These are phyloP conservation scores for Entomortierella parvispora DNA, from an alignment of 192 early-diverging fungal species.

Conservation along the genomic window DNA sequence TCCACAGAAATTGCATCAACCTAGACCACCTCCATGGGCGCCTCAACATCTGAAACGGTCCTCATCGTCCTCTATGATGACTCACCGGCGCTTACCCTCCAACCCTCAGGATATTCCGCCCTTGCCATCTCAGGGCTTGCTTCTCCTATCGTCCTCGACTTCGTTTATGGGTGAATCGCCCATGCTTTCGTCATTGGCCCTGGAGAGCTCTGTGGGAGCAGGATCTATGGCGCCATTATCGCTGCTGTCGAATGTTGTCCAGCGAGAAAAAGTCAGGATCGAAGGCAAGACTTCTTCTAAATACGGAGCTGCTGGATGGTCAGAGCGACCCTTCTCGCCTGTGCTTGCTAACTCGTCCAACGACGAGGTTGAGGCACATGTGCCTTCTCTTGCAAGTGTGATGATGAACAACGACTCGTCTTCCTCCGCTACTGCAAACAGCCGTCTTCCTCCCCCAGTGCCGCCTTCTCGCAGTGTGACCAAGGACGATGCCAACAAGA, in stretches of 20 bases:
- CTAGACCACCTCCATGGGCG: conserved; percentile 38
- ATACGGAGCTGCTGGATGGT: conserved; percentile 45
- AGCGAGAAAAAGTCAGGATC: conserved; percentile 43
- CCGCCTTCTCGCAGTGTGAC: conserved; percentile 3
- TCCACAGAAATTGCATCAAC: conserved; percentile 8
- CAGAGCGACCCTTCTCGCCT: conserved; percentile 37
- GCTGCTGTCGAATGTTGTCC: conserved; percentile 34
- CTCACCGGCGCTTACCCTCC: conserved; percentile 29
- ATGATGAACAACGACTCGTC: neutral
- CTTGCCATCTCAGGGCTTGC: neutral
- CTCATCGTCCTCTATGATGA: conserved; percentile 18
- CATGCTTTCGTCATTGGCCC: conserved; percentile 5
- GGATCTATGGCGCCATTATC: conserved; percentile 13
- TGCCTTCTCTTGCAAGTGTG: conserved; percentile 6
- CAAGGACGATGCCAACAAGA: conserved; percentile 19
- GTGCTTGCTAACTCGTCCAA: conserved; percentile 16
- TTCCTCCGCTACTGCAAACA: neutral
- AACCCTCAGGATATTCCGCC: conserved; percentile 8
- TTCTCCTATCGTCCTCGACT: conserved; percentile 33
- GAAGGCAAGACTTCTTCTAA: conserved; percentile 33
- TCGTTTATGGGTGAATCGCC: conserved; percentile 43
- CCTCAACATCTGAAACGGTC: conserved; percentile 25
- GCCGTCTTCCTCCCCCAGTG: neutral
- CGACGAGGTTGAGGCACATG: neutral
- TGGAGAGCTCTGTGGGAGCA: conserved; percentile 5